Evolutionary conservation across 345 rosid species (phyloP), one percentile per base, ranked within the genome.

Genomic region (Populus pruinosa): DNA sequence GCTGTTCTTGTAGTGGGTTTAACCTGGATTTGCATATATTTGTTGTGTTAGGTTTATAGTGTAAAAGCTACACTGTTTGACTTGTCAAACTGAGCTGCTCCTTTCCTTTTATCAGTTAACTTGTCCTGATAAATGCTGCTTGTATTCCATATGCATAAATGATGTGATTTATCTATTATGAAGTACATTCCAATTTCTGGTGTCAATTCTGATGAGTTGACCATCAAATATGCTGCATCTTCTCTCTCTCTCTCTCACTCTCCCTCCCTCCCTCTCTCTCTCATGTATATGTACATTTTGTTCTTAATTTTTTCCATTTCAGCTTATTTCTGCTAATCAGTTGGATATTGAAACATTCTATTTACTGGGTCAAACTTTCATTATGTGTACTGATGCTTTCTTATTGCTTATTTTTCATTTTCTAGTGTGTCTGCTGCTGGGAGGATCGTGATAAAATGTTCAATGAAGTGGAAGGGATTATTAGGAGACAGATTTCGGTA

Each of bases 341-440:
- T 6, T 49, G 47, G 56, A 21, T n/a, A 12, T 59, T 59, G 27
- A 59, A 23, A 16, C 64, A 23, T 11, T 59, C n/a, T 23, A 2
- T 59, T 23, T 59, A 10, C 64, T 23, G 10, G 2, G n/a, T n/a
- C 16, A 4, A 55, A n/a, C 25, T 23, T 59, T 59, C 11, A 14
- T 13, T 12, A 18, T 47, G 50, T 66, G 8, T 65, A 64, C 61
- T 80, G 65, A 36, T 80, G 9, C 33, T 23, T 23, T 12, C 64
- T 59, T 10, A 23, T 39, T 16, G 70, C 38, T 47, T 62, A n/a
- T 68, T 74, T 4, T 67, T 0, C 44, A 14, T 61, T 43, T 83
- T 11, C 18, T 78, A 96, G 99, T 92, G 94, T 82, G 91, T 96
- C 13, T 96, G 99, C 74, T 77, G 90, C 76, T 96, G 99, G 99